A percentile compares a stretch with the other conserved stretches of the same genome.
phyloP scores from a whole-genome alignment of 768 basidiomycete genomes.

The Tephrocybe sp. region DNA sequence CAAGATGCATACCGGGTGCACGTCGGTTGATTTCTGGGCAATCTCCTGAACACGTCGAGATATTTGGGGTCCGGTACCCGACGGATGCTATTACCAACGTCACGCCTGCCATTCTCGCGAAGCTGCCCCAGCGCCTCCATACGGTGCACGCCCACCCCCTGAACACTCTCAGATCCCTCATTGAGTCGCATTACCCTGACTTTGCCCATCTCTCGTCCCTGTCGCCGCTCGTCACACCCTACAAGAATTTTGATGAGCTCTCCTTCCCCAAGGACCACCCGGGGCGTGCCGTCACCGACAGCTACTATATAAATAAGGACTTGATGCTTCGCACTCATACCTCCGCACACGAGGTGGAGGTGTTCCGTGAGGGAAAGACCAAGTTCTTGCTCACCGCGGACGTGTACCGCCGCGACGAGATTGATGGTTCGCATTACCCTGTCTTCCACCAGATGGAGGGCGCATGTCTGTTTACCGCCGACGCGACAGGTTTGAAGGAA shows the following conservation, averaged over 20 bases:
- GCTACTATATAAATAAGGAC: conserved; percentile 91
- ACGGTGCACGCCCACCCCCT: conserved; percentile 80
- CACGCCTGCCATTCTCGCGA: conserved; percentile 81
- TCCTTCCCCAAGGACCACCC: conserved; percentile 94
- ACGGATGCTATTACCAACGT: conserved; percentile 85
- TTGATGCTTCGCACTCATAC: conserved; percentile 97
- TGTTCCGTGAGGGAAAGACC: conserved; percentile 72
- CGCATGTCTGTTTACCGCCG: conserved; percentile 73
- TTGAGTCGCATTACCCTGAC: conserved; percentile 81
- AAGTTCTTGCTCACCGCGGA: conserved; percentile 94
- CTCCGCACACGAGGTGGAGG: conserved; percentile 96
- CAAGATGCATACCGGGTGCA: conserved; percentile 3
- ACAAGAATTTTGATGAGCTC: conserved; percentile 95
- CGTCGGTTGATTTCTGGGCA: conserved; percentile 12
- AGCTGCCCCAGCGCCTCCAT: conserved; percentile 77
- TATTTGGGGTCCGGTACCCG: conserved; percentile 68
- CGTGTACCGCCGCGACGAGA: conserved; percentile 97
- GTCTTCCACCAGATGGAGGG: conserved; percentile 99
- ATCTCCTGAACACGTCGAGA: conserved; percentile 36
- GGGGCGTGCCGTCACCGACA: conserved; percentile 86
- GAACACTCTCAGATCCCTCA: conserved; percentile 76
- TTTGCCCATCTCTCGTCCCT: conserved; percentile 75
- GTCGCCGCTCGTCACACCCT: conserved; percentile 87
- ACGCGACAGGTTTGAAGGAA: conserved; percentile 55
- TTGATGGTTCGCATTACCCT: conserved; percentile 94